phyloP scores from a whole-genome alignment of 1,284 basidiomycete genomes.

The Ustilago bromivora region DNA sequence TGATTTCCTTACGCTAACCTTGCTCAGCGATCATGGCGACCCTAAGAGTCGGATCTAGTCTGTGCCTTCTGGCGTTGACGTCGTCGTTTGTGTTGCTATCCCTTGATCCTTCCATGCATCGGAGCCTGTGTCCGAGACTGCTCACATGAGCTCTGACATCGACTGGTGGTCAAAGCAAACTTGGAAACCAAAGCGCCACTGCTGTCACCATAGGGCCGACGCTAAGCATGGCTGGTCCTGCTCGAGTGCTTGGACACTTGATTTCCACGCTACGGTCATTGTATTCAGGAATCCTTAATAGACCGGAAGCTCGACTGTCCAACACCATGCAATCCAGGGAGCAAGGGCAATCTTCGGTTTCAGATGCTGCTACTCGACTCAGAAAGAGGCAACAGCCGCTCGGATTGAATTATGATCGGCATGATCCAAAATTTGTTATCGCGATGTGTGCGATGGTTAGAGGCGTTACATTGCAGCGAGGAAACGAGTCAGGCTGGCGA shows the following conservation, averaged over 20 bases:
- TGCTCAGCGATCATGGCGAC: no score
- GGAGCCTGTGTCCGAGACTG: not conserved
- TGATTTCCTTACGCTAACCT: not conserved
- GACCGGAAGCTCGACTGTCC: not conserved
- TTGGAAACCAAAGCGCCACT: not conserved
- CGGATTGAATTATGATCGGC: not conserved
- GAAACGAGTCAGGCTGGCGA: not conserved
- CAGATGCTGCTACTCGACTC: not conserved
- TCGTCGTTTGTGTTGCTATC: no score
- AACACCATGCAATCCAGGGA: not conserved
- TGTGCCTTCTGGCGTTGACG: no score
- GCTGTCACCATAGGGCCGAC: not conserved
- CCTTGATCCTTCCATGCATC: no score
- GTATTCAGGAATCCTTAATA: no score
- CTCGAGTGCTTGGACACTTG: not conserved
- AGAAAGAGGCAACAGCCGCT: not conserved
- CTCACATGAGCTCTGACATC: not conserved
- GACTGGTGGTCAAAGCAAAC: not conserved
- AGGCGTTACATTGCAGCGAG: not conserved
- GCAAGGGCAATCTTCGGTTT: not conserved
- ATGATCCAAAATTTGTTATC: conserved; percentile 6
- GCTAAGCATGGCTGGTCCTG: not conserved
- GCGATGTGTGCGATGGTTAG: not conserved
- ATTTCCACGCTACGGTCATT: not conserved
- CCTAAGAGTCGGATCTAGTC: no score